Evolutionary conservation across 768 basidiomycete species (phyloP), one percentile per base, ranked within the genome.

Genomic region (Collybia sordida): DNA sequence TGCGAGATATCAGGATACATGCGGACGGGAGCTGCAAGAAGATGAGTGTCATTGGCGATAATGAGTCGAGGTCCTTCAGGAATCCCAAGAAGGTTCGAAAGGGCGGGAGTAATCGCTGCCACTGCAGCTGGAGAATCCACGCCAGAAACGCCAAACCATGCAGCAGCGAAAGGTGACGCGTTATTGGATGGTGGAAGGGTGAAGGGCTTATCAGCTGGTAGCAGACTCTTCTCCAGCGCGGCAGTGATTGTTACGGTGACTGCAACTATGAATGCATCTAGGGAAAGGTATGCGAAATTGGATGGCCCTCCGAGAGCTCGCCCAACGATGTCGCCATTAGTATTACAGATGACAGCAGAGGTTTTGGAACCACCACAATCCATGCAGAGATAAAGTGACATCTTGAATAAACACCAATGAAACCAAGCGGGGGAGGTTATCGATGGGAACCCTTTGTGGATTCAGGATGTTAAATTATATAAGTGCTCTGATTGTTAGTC

Each of bases 301-400:
- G 92, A 93, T 1, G 90, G 88, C 2, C 90, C 90, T 6, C 83
- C 83, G 15, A 73, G 64, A 1, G 82, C 89, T 38, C 86, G 83
- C 1, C 84, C 85, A 38, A 90, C 50, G 57, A 91, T 77, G 4
- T 69, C 66, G 54, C 90, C 88, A 2, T 73, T 55, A 17, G 62
- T 56, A 61, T 85, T 74, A 52, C 75, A 75, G 64, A 95, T 81
- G 51, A 80, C 88, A 5, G 80, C 88, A 22, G 86, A 80, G 8
- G 93, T 93, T 72, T 95, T 96, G 38, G 90, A 90, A 18, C 90
- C 93, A 24, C 93, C 93, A 53, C 91, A 93, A 67, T 93, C 91
- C 54, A 89, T 85, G 60, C 86, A 92, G 55, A 93, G 83, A 61
- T 81, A 88, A 58, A 89, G 69, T 9, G 83, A 69, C 81, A 83